Percentiles rank a stretch among this genome's conserved stretches.
Evolutionary conservation across 805 yeast genomes (phyloP).

Genomic region (Komagataella kurtzmanii): DNA sequence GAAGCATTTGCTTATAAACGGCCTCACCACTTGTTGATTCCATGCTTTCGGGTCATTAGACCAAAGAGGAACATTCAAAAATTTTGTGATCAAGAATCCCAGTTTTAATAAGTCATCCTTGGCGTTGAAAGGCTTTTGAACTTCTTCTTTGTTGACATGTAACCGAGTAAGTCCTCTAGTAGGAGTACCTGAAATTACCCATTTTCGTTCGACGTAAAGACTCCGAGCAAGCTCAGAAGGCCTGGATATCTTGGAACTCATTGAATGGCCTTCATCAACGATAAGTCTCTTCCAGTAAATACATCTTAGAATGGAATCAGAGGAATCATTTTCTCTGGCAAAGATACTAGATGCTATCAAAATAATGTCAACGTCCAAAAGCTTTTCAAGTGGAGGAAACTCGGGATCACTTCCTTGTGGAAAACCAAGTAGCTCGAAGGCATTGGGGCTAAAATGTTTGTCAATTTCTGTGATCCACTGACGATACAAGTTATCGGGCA

Average conservation of each 20-base stretch:
- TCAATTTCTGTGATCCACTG: conserved; percentile 52
- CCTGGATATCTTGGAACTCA: conserved; percentile 37
- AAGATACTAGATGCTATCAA: conserved; percentile 34
- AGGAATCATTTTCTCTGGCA: conserved; percentile 22
- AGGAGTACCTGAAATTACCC: conserved; percentile 73
- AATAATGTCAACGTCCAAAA: conserved; percentile 37
- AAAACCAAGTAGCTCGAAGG: conserved; percentile 21
- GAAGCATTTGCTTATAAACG: conserved; percentile 25
- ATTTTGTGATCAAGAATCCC: conserved; percentile 38
- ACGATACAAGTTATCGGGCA: conserved; percentile 52
- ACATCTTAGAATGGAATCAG: conserved; percentile 22
- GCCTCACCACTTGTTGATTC: conserved; percentile 30
- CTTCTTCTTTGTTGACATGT: conserved; percentile 27
- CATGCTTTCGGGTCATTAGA: conserved; percentile 30
- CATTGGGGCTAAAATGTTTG: conserved; percentile 34
- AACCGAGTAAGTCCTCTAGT: conserved; percentile 54
- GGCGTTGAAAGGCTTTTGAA: conserved; percentile 36
- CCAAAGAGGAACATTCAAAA: conserved; percentile 50
- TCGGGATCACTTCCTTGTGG: conserved; percentile 5
- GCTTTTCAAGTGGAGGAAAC: conserved; percentile 18
- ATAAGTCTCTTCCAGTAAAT: conserved; percentile 58
- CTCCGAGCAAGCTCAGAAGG: conserved; percentile 33
- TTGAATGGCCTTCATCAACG: conserved; percentile 66
- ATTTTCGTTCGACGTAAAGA: conserved; percentile 43
- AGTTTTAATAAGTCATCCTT: conserved; percentile 38